Evolutionary conservation across 148 eudicot species (phyloP).

Genomic region (Cornus kousa): DNA sequence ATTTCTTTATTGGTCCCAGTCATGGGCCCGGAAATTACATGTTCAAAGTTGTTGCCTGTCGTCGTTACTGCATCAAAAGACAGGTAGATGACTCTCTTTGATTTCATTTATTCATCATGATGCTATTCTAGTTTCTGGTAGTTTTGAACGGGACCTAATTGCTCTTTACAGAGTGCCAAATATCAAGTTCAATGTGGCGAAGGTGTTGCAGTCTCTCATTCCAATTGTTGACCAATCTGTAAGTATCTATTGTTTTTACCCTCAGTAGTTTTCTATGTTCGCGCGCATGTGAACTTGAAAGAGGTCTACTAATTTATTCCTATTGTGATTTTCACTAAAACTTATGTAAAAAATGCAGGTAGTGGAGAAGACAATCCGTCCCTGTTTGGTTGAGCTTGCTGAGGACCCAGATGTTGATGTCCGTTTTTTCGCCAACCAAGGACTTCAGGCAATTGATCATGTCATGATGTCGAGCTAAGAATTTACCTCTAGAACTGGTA

Average conservation of each 20-base stretch:
- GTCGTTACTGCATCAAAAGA: conserved; percentile 70
- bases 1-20: conserved; percentile 94
- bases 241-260: conserved; percentile 22
- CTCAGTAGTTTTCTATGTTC: not conserved
- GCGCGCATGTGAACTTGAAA: not conserved
- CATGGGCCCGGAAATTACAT: conserved; percentile 88
- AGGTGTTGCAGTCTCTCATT: conserved; percentile 82
- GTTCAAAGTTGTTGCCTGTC: conserved; percentile 78
- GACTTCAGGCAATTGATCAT: conserved; percentile 75
- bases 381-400: conserved; percentile 67
- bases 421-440: conserved; percentile 78
- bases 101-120: not conserved
- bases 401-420: conserved; percentile 98
- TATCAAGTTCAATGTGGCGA: conserved; percentile 90
- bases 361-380: conserved; percentile 75
- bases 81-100: conserved; percentile 38
- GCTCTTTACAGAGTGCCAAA: conserved; percentile 67
- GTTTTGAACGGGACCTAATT: conserved; percentile 4
- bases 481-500: not conserved
- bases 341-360: conserved; percentile 40
- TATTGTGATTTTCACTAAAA: not conserved
- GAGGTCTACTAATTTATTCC: not conserved
- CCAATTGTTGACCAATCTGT: conserved; percentile 82
- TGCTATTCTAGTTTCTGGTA: not conserved
- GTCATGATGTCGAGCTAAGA: conserved; percentile 76